These are phyloP conservation scores for Clitopilus hobsonii DNA, from an alignment of 768 basidiomycete species.

Conservation along the genomic window DNA sequence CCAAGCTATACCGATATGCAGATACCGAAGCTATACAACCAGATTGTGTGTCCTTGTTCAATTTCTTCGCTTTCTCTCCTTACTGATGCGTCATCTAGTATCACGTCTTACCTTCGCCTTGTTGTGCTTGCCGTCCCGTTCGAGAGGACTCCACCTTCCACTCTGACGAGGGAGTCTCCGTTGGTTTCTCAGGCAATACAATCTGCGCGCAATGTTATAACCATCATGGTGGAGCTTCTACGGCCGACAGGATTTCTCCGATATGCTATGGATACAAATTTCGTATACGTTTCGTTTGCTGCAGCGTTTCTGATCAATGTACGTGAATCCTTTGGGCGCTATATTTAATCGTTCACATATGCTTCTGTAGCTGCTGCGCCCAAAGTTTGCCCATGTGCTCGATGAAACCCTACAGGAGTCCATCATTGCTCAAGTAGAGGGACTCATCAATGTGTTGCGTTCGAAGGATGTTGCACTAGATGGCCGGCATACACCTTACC, in stretches of 20 bases:
- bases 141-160: constrained; percentile 37
- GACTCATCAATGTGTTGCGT: constrained; percentile 40
- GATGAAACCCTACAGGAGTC: constrained; percentile 31
- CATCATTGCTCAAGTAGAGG: constrained; percentile 38
- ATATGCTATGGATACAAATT: constrained; percentile 50
- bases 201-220: constrained; percentile 53
- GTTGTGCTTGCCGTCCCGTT: constrained; percentile 55
- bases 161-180: constrained; percentile 35
- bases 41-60: constrained; percentile 28
- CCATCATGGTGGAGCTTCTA: constrained; percentile 45
- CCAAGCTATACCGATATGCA: constrained; percentile 38
- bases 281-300: constrained; percentile 52
- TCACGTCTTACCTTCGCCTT: constrained; percentile 49
- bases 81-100: constrained; percentile 25
- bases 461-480: constrained; percentile 50
- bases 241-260: constrained; percentile 52
- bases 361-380: constrained; percentile 40
- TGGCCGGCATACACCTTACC: constrained; percentile 49
- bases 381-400: constrained; percentile 40
- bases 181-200: constrained; percentile 44
- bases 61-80: constrained; percentile 2
- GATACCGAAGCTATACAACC: constrained; percentile 38
- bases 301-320: constrained; percentile 61
- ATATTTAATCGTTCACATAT: too few relatives aligned
- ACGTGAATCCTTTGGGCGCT: too few relatives aligned